These are phyloP conservation scores for Houttuynia cordata DNA, from an alignment of 164 flowering plant genomes.

Conservation along the genomic window DNA sequence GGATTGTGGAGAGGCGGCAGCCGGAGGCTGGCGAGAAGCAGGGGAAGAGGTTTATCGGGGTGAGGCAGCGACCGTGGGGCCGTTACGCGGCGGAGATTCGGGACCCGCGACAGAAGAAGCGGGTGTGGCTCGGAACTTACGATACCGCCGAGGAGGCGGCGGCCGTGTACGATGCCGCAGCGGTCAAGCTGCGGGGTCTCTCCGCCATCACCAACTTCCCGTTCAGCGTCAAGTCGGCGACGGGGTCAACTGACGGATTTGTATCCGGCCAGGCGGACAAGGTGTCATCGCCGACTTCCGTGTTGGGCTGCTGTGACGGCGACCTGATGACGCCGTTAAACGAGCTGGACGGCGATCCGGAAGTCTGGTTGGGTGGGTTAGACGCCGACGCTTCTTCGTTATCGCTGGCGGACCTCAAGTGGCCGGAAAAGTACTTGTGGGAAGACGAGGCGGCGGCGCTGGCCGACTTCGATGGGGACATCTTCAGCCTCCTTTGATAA, in stretches of 20 bases:
- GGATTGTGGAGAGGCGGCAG: neutral
- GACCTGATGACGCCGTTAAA: neutral
- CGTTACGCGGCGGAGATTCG: conserved; percentile 75
- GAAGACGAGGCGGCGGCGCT: no score
- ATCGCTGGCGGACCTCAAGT: no score
- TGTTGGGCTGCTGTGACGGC: neutral
- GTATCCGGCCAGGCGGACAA: neutral
- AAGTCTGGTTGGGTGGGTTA: no score
- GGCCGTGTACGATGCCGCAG: conserved; percentile 45
- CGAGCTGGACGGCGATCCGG: neutral
- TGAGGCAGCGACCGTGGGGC: conserved; percentile 67
- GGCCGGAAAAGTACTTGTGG: no score
- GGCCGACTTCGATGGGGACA: no score
- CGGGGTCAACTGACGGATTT: neutral
- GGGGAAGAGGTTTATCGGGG: conserved; percentile 28
- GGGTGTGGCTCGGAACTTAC: conserved; percentile 69
- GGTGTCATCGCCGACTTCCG: neutral
- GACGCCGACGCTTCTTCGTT: no score
- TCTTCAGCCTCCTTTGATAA: no score
- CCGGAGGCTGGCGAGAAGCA: conserved; percentile 1
- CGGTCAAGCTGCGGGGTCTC: conserved; percentile 41
- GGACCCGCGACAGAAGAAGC: conserved; percentile 36
- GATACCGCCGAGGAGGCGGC: conserved; percentile 74
- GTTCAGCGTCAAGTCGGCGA: neutral
- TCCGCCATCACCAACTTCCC: conserved; percentile 46